Evolutionary conservation across 169 alveolate species (phyloP), one percentile per base, ranked within the genome.

Genomic region (Eimeria mitis): DNA sequence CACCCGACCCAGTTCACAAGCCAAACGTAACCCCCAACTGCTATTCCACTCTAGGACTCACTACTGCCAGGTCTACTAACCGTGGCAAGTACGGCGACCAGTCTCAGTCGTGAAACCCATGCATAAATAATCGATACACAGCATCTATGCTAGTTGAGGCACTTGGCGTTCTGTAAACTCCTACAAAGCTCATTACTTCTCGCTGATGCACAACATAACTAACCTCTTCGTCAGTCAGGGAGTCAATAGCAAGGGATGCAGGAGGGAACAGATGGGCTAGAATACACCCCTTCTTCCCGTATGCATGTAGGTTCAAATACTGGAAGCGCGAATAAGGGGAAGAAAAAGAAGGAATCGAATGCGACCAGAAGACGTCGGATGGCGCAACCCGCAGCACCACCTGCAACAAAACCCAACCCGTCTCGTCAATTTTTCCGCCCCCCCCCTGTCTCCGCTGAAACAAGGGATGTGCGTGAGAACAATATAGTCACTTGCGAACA

Each of bases 251-350:
- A 76, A 79, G 61, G 68, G 96, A 92, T 61, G 87, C 89, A 9
- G 96, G 96, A 54, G 96, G 96, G 23, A 92, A 92, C 54, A 70
- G 65, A 84, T 92, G 96, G 19, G 94, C 96, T 19, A 92, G 78
- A 52, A 92, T 88, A 49, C 96, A 92, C 23, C 96, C 96, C 63
- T 42, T 81, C 31, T 92, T 83, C 83, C 96, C 96, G 76, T 92
- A 92, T 0, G 96, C 96, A 54, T 92, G 96, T 4, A 92, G 89
- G 47, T 92, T 92, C 87, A 92, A 73, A 37, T 79, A 92, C 79
- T 92, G 96, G 54, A 92, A 92, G 47, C 89, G 78, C 73, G 89
- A 88, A 52, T 92, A 75, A 14, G 89, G 91, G 1, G 94, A 92
- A 42, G 89, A 79, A 56, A 92, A 88, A 56, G 76, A 65, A 37